These are phyloP conservation scores for Aspergillus sp. DNA, from an alignment of 2,329 filamentous ascomycete genomes.

Conservation along the genomic window DNA sequence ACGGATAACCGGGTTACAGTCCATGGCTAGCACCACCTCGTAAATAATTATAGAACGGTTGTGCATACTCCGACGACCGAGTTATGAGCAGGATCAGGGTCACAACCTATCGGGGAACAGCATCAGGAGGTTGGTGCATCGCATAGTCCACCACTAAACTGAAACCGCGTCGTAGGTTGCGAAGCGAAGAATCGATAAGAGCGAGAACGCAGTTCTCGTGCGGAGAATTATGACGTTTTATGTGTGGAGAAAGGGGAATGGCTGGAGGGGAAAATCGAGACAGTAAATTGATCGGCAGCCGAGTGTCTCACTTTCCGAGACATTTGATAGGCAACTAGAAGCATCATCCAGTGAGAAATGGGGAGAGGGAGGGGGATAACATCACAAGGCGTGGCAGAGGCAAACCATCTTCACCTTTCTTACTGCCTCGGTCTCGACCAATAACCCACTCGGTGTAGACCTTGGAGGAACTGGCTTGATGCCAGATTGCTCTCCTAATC, in stretches of 20 bases:
- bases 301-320: conserved; percentile 1
- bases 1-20: background rate
- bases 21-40: background rate
- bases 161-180: conserved; percentile 6
- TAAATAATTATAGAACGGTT: background rate
- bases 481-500: background rate
- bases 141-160: conserved; percentile 7
- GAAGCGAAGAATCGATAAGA: background rate
- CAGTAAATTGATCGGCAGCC: background rate
- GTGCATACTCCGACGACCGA: background rate
- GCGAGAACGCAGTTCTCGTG: background rate
- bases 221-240: background rate
- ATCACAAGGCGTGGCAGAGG: background rate
- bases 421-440: background rate
- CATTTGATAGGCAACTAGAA: background rate
- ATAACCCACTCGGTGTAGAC: background rate
- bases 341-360: background rate
- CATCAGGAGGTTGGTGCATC: background rate
- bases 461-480: background rate
- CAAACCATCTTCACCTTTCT: background rate
- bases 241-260: background rate
- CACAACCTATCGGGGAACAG: conserved; percentile 7
- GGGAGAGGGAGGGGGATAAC: background rate
- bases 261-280: background rate
- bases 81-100: background rate